Base-by-base conservation (phyloP, 257 asterid species). In the Penstemon davidsonii region DNA sequence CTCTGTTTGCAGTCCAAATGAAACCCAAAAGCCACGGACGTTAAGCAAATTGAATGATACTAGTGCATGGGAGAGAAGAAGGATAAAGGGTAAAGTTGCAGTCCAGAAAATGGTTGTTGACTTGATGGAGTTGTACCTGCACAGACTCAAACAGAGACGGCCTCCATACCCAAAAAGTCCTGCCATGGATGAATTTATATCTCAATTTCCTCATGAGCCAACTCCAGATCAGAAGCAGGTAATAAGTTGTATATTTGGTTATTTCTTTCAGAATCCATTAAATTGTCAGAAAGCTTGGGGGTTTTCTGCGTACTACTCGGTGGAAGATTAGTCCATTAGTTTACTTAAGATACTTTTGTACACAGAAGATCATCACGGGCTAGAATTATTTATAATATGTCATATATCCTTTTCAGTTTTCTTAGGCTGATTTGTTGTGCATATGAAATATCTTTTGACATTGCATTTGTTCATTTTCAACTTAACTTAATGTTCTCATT, bases 21-120 rank as follows among this genome's bases (percentile, higher is more conserved):
- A 93, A 80, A 84, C 80, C 59, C 85, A 84, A 68, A 90, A 67
- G 82, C 94, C 99, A 5, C 82, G 85, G 69, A 76, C 92, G 25
- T 80, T 93, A 77, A 93, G 96, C 87, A 93, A 93, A 70, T 77
- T 93, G 81, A 90, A 74, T 52, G 99, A 93, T 60, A 83, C 95
- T 19, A 82, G 84, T 75, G 85, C 92, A 41, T 93, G 99, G 99
- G 97, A 93, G 81, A 90, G 76, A 82, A 87, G 99, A 80, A 88
- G 96, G 80, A 78, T 87, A 65, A 90, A 93, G 83, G 99, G 99
- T n/a, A 90, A 90, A 82, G 88, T 93, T 85, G 99, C 95, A 19
- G 93, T 93, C 67, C 99, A 88, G 82, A 93, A 87, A 78, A 90
- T 93, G 97, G 97, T 93, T 55, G 97, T 93, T 66, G 96, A 93